Conservation (phyloP, 441 rosid species). For the Rhodomyrtus psidioides region DNA sequence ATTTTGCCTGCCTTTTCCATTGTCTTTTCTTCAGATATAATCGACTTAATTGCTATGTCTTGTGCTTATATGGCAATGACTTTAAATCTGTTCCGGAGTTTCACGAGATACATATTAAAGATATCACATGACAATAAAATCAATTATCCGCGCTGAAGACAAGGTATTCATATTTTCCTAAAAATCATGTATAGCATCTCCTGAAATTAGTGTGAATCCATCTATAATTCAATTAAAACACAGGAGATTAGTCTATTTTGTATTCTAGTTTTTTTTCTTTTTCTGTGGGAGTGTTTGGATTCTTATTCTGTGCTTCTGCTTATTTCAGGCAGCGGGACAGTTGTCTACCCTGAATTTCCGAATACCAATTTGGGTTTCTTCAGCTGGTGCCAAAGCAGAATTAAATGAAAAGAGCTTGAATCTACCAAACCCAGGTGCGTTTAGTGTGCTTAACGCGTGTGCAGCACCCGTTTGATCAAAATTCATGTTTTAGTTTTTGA, state of each 20-base stretch:
- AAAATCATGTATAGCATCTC: neutral
- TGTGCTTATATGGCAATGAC: neutral
- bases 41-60: neutral
- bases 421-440: conserved; percentile 59
- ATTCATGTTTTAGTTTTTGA: neutral
- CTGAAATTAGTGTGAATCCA: neutral
- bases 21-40: neutral
- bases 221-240: neutral
- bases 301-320: neutral
- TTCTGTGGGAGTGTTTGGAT: neutral
- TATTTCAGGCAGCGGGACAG: conserved; percentile 35
- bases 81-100: neutral
- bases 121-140: neutral
- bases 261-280: neutral
- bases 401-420: conserved; percentile 42
- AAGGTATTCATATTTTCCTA: neutral
- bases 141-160: neutral
- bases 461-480: neutral
- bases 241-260: neutral
- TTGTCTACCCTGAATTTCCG: conserved; percentile 64
- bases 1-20: neutral
- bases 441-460: neutral
- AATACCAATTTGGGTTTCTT: conserved; percentile 62
- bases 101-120: neutral
- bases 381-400: conserved; percentile 42